phyloP scores from a whole-genome alignment of 2,329 filamentous ascomycete genomes.

The Fusarium musae region DNA sequence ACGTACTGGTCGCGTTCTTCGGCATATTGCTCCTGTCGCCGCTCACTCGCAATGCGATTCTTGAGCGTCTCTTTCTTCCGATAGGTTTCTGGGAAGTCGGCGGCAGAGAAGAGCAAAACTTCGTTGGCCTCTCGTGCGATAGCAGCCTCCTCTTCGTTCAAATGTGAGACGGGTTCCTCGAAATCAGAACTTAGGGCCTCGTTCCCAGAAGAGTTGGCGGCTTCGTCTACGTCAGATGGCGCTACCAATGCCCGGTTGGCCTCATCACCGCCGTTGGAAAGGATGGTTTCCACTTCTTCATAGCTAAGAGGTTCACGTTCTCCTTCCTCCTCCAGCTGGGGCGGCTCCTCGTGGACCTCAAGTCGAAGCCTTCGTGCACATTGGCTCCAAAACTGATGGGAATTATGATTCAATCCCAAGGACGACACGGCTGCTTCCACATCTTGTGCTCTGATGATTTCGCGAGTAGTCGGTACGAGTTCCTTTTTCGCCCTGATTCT shows the following conservation, averaged over 20 bases:
- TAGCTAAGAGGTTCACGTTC: slow-evolving; percentile 37
- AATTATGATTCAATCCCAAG: slow-evolving; percentile 55
- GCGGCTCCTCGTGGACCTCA: slow-evolving; percentile 56
- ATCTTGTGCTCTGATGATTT: slow-evolving; percentile 56
- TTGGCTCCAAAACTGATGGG: slow-evolving; percentile 58
- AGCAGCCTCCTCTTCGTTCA: slow-evolving; percentile 45
- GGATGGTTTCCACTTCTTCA: slow-evolving; percentile 27
- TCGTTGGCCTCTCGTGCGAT: slow-evolving; percentile 56
- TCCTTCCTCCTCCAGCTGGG: slow-evolving; percentile 31
- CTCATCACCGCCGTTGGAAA: slow-evolving; percentile 22
- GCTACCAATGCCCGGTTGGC: background rate
- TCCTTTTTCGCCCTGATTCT: slow-evolving; percentile 66
- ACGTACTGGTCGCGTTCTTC: slow-evolving; percentile 55
- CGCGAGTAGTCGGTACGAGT: slow-evolving; percentile 42
- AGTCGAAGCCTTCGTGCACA: slow-evolving; percentile 62
- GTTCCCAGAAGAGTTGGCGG: slow-evolving; percentile 7
- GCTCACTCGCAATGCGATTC: slow-evolving; percentile 54
- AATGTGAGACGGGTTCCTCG: slow-evolving; percentile 8
- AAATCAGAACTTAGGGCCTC: slow-evolving; percentile 31
- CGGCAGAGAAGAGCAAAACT: slow-evolving; percentile 54
- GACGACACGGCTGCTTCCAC: slow-evolving; percentile 62
- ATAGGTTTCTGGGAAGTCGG: slow-evolving; percentile 52
- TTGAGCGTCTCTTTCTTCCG: slow-evolving; percentile 52
- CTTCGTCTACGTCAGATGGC: background rate
- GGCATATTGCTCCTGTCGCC: slow-evolving; percentile 57